phyloP scores from a whole-genome alignment of 1,284 basidiomycete species.

The Blastosporella zonata region DNA sequence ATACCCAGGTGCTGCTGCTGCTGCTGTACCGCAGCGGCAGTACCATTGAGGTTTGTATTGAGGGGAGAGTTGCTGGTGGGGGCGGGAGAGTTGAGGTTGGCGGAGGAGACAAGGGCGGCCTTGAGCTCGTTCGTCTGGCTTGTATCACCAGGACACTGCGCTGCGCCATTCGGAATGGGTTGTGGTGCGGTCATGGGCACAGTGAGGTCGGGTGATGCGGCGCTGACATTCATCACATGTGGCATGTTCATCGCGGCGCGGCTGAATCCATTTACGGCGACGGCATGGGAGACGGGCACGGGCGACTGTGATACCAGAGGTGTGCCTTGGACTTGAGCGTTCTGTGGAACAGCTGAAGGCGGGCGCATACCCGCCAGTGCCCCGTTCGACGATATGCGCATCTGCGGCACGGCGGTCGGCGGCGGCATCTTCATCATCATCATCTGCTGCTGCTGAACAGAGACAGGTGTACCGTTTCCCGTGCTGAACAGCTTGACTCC shows the following conservation, averaged over 20 bases:
- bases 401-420: conserved; percentile 45
- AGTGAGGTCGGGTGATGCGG: conserved; percentile 25
- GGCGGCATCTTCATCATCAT: conserved; percentile 55
- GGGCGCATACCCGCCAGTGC: conserved; percentile 40
- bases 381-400: conserved; percentile 56
- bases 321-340: conserved; percentile 19
- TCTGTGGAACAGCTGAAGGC: conserved; percentile 31
- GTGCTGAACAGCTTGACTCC: conserved; percentile 17
- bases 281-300: conserved; percentile 33
- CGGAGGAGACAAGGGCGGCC: conserved; percentile 20
- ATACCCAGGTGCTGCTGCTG: conserved; percentile 35
- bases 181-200: conserved; percentile 20
- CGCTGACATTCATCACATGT: conserved; percentile 36
- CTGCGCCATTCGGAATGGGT: conserved; percentile 31
- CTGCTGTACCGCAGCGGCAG: conserved; percentile 3
- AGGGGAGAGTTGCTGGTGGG: neutral
- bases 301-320: conserved; percentile 29
- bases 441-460: conserved; percentile 52
- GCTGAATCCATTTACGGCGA: conserved; percentile 34
- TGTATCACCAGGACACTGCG: conserved; percentile 23
- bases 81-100: conserved; percentile 31
- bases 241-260: conserved; percentile 44
- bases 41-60: neutral
- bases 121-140: conserved; percentile 25
- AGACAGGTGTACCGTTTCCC: conserved; percentile 42